Conservation (phyloP, 108 stramenopile species). For the Aurantiochytrium sp. region DNA sequence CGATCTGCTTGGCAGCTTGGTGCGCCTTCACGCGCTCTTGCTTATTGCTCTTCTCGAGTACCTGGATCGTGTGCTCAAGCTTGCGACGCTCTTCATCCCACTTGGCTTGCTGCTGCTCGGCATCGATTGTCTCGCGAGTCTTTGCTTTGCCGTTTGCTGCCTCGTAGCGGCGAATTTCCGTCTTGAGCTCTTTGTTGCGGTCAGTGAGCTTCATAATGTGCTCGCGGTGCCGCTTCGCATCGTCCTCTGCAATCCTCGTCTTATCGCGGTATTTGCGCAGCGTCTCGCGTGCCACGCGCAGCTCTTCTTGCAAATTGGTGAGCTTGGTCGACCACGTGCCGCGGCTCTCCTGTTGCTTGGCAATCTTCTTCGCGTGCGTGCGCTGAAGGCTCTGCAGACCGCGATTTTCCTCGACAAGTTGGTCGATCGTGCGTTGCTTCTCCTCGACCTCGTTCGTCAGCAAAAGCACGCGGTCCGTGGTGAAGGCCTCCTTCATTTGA, state of each 20-base stretch:
- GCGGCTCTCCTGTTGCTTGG: background rate
- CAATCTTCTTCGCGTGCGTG: background rate
- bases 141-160: background rate
- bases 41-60: slow-evolving; percentile 13
- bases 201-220: slow-evolving; percentile 3
- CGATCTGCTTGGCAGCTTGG: background rate
- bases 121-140: background rate
- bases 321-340: background rate
- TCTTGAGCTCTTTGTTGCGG: background rate
- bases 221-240: slow-evolving; percentile 8
- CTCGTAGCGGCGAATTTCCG: background rate
- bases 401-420: background rate
- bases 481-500: slow-evolving; percentile 2
- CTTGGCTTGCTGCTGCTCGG: background rate
- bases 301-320: background rate
- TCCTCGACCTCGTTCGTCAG: background rate
- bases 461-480: background rate
- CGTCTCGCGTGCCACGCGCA: slow-evolving; percentile 17
- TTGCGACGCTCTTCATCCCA: background rate
- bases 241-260: background rate
- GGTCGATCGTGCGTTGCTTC: background rate
- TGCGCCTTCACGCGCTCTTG: slow-evolving; percentile 8
- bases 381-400: background rate
- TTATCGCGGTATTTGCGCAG: slow-evolving; percentile 1
- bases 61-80: background rate